Evolutionary conservation across 2,329 filamentous ascomycete genomes (phyloP), one percentile per base, ranked within the genome.

Genomic region (Cyphellophora europaea): DNA sequence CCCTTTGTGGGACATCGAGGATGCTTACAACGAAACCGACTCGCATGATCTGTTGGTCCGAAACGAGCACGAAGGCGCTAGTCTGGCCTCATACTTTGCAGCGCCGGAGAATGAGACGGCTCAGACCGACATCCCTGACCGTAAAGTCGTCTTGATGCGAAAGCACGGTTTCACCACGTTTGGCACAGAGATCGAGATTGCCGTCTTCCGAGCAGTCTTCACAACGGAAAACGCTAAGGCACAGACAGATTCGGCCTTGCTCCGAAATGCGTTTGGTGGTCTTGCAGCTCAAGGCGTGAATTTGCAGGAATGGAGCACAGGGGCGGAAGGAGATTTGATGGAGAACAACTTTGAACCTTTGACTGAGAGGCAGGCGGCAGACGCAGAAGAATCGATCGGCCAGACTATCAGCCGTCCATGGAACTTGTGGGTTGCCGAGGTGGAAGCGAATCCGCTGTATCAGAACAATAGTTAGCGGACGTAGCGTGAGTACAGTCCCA

Each of bases 141-240:
- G 55, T 25, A 48, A 48, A 4, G 61, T 66, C 4, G 56, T 65
- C 1, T 48, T 69, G 30, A 67, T 69, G 65, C 50, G 56, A 2
- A 55, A 60, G 3, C 64, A 69, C 40, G 66, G 65, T 2, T 65
- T 62, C 43, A 64, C 65, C 2, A 52, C 56, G 2, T 38, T 57
- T 5, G 64, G 54, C 1, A 40, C 43, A 1, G 53, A 48, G 35
- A 58, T 68, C 23, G 51, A 63, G 41, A 52, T 57, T 32, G 61
- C 53, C 2, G 62, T 68, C 5, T 57, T 59, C 35, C 49, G 58
- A 12, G 57, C 61, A 1, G 46, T 69, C 2, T 68, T 68, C 38
- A 66, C 65, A 0, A 51, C 56, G 37, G 51, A 55, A 39, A 67
- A 67, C 40, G 65, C 65, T 1, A 45, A 42, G 3, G 52, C 65